phyloP scores from a whole-genome alignment of 768 basidiomycete genomes.

The Mycena vulgaris region DNA sequence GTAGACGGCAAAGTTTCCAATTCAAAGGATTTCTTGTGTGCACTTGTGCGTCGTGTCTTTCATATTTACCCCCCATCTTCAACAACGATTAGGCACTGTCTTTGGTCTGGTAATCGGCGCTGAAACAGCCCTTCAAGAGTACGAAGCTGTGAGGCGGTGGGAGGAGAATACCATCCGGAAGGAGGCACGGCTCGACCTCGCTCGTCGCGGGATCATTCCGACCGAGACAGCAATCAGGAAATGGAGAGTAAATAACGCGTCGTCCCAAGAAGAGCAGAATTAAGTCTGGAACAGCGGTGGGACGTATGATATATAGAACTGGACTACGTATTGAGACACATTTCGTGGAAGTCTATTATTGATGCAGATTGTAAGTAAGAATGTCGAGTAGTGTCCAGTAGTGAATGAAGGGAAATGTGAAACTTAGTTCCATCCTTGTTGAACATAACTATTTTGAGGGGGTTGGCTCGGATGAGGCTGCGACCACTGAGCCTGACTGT shows the following conservation, averaged over 20 bases:
- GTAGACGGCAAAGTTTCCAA: conserved; percentile 83
- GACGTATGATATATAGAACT: conserved; percentile 7
- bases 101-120: conserved; percentile 83
- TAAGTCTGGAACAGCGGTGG: not conserved
- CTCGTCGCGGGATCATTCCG: conserved; percentile 79
- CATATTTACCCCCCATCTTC: conserved; percentile 25
- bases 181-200: conserved; percentile 82
- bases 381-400: conserved; percentile 9
- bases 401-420: not conserved
- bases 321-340: conserved; percentile 17
- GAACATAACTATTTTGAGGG: conserved; percentile 47
- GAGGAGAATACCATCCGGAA: conserved; percentile 80
- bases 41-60: conserved; percentile 65
- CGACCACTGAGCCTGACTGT: conserved; percentile 55
- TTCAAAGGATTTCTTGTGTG: conserved; percentile 87
- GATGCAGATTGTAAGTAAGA: conserved; percentile 32
- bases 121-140: conserved; percentile 80
- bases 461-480: conserved; percentile 36
- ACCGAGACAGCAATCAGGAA: conserved; percentile 89
- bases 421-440: conserved; percentile 44
- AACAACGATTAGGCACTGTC: conserved; percentile 61
- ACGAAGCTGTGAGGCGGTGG: conserved; percentile 76
- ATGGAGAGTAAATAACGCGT: conserved; percentile 65
- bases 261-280: not conserved
- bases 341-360: conserved; percentile 30